phyloP scores from a whole-genome alignment of 768 basidiomycete genomes.

The Leccinellum luteum region DNA sequence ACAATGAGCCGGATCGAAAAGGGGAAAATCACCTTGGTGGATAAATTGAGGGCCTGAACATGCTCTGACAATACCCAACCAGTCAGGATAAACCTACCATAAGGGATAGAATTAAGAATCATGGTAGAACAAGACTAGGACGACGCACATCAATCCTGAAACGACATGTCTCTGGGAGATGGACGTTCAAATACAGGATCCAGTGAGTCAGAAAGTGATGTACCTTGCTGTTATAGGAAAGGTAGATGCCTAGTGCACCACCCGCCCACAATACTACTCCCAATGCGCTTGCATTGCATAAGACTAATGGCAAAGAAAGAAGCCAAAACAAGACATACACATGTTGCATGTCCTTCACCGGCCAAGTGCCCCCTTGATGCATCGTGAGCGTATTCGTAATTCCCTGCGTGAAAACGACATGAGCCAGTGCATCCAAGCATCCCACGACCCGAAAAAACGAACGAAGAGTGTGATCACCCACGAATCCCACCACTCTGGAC shows the following conservation, averaged over 20 bases:
- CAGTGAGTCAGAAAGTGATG: slow-evolving; percentile 13
- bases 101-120: not conserved
- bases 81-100: slow-evolving; percentile 73
- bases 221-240: slow-evolving; percentile 76
- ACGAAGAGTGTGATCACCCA: slow-evolving; percentile 59
- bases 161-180: slow-evolving; percentile 62
- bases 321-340: slow-evolving; percentile 50
- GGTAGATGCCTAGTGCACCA: slow-evolving; percentile 82
- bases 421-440: not conserved
- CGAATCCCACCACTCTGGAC: slow-evolving; percentile 85
- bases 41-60: slow-evolving; percentile 78
- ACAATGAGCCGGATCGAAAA: not conserved
- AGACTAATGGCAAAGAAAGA: not conserved
- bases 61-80: slow-evolving; percentile 96
- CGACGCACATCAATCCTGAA: slow-evolving; percentile 71
- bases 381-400: slow-evolving; percentile 90
- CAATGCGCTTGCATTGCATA: slow-evolving; percentile 47
- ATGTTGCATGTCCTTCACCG: slow-evolving; percentile 93
- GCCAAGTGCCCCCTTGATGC: slow-evolving; percentile 79
- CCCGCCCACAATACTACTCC: slow-evolving; percentile 75
- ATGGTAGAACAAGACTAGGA: not conserved
- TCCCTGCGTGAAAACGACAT: slow-evolving; percentile 5
- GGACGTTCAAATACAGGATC: not conserved
- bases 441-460: slow-evolving; percentile 21
- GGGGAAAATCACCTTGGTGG: slow-evolving; percentile 59